Base-by-base conservation (phyloP, 2,329 filamentous ascomycete species). In the Tolypocladium album region DNA sequence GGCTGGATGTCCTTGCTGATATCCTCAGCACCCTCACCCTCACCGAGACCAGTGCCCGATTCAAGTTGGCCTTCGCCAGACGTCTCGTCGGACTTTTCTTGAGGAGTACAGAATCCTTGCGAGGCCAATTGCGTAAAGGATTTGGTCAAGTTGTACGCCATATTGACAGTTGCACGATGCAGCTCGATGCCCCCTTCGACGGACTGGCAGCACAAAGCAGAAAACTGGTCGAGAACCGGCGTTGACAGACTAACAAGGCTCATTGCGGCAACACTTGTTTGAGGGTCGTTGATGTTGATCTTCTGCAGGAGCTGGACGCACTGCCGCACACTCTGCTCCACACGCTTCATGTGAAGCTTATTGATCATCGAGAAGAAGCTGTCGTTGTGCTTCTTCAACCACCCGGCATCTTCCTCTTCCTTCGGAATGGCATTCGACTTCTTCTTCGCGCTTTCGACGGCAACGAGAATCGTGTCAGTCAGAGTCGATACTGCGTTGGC, bases 1-100 rank as follows among this genome's bases (percentile, higher is more conserved):
- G 93, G 88, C 64, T 90, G 86, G 55, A 99, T 88, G 68, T 99
- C 94, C 71, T 99, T 97, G 74, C 92, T 97, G 64, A 99, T 97
- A 72, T 99, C 93, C 70, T 99, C 92, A 5, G 89, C 92, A 22
- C 93, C 95, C 72, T 97, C 90, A 13, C 94, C 95, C 55, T 97
- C 94, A 24, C 94, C 95, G 31, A 99, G 85, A 40, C 94, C 95
- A 13, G 92, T 97, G 20, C 95, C 95, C 43, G 86, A 86, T 73
- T 99, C 93, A 38, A 97, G 79, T 67, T 96, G 89, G 15, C 92
- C 82, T 61, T 89, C 83, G 24, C 84, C 85, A 57, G 85, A 81
- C 60, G 87, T 84, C 56, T 87, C 84, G 47, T 90, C 84, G 0
- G 85, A 86, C 66, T 92, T 88, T 67, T 97, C 92, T 27, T 88